A percentile compares a stretch with the other conserved stretches of the same genome.
Conservation (phyloP, 169 alveolate species). For the Cyclospora cayetanensis region DNA sequence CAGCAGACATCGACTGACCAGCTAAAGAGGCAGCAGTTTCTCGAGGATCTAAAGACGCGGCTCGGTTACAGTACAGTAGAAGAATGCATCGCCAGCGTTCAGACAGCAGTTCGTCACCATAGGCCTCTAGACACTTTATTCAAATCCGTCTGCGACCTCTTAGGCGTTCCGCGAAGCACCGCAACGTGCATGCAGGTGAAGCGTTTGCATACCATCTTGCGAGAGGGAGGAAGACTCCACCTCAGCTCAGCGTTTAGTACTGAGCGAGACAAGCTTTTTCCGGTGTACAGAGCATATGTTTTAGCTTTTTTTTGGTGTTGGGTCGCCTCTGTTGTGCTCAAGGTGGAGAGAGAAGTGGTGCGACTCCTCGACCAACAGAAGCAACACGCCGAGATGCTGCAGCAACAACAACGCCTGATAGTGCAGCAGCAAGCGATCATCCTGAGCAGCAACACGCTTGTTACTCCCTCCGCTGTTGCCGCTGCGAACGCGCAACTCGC, state of each 20-base stretch:
- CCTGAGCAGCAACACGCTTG: conserved; percentile 22
- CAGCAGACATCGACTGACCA: conserved; percentile 3
- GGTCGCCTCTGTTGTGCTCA: conserved; percentile 13
- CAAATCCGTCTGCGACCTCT: conserved; percentile 48
- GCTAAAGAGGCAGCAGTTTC: conserved; percentile 39
- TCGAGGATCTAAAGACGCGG: background rate
- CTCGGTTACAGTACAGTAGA: conserved; percentile 9
- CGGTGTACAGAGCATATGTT: too few relatives aligned
- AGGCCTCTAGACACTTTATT: conserved; percentile 27
- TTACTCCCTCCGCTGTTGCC: conserved; percentile 4
- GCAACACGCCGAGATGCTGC: conserved; percentile 49
- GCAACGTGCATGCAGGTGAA: conserved; percentile 35
- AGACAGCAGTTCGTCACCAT: conserved; percentile 40
- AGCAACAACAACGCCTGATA: conserved; percentile 44
- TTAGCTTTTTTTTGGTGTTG: too few relatives aligned
- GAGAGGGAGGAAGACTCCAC: too few relatives aligned
- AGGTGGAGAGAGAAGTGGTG: conserved; percentile 43
- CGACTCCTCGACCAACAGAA: conserved; percentile 13
- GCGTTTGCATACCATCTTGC: too few relatives aligned
- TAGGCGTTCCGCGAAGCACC: conserved; percentile 48
- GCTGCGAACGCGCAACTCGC: conserved; percentile 31
- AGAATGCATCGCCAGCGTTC: conserved; percentile 19
- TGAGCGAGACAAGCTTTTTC: too few relatives aligned
- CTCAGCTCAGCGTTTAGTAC: too few relatives aligned
- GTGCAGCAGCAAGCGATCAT: conserved; percentile 52